These are phyloP conservation scores for Leccinum subgranulosum DNA, from an alignment of 768 basidiomycete genomes.

Conservation along the genomic window DNA sequence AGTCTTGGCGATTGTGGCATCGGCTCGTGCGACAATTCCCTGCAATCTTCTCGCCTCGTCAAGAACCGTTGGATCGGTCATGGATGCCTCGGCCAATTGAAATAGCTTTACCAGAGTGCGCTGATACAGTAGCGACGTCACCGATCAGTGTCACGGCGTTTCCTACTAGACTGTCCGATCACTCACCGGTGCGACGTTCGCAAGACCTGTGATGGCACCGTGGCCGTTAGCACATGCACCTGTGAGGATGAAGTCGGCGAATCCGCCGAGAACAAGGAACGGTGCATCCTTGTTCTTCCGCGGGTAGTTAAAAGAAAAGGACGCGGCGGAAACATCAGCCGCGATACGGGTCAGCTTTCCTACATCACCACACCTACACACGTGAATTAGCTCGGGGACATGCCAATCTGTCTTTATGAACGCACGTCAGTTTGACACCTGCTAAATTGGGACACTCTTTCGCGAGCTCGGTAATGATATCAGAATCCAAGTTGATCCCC, in stretches of 20 bases:
- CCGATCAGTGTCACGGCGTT: not conserved
- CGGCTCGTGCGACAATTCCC: constrained; percentile 75
- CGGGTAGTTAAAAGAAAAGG: constrained; percentile 58
- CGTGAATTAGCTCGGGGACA: constrained; percentile 6
- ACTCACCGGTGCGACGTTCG: constrained; percentile 74
- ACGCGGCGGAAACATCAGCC: constrained; percentile 54
- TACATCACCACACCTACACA: constrained; percentile 77
- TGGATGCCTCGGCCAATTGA: constrained; percentile 56
- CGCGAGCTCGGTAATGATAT: constrained; percentile 80
- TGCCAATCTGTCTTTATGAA: constrained; percentile 9
- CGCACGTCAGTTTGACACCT: constrained; percentile 89
- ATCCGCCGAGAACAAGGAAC: constrained; percentile 87
- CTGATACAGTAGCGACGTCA: constrained; percentile 33
- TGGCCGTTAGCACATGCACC: constrained; percentile 71
- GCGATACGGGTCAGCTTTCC: constrained; percentile 88
- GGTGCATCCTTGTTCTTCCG: constrained; percentile 63
- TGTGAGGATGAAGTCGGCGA: constrained; percentile 77
- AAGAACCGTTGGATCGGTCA: constrained; percentile 53
- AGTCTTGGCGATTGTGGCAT: constrained; percentile 73
- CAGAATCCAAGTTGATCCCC: constrained; percentile 90
- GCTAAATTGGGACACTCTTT: constrained; percentile 69
- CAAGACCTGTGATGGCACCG: constrained; percentile 89
- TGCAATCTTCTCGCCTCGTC: constrained; percentile 73
- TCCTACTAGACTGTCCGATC: not conserved
- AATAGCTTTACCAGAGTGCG: constrained; percentile 58